These are phyloP conservation scores for Colletotrichum ledebouriae DNA, from an alignment of 2,329 filamentous ascomycete genomes.

Conservation along the genomic window DNA sequence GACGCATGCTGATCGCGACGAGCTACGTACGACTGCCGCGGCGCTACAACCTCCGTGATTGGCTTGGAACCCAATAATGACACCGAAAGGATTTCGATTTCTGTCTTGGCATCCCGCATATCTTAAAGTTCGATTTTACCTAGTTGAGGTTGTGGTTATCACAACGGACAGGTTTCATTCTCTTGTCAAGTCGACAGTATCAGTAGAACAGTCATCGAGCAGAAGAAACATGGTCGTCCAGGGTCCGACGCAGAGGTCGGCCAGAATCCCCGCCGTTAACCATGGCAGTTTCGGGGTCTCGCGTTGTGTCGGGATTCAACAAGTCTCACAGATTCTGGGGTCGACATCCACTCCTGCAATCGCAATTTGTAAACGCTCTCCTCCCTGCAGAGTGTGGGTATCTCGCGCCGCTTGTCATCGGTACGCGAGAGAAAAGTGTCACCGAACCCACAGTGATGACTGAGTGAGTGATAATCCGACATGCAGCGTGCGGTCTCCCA, in stretches of 20 bases:
- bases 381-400: slow-evolving; percentile 24
- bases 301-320: slow-evolving; percentile 31
- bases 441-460: slow-evolving; percentile 28
- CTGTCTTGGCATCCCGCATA: slow-evolving; percentile 25
- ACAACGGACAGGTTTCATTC: background rate
- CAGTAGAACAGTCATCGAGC: background rate
- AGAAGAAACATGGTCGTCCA: background rate
- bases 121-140: slow-evolving; percentile 1
- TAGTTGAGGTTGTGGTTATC: background rate
- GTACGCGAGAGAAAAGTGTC: slow-evolving; percentile 4
- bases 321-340: slow-evolving; percentile 36
- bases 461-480: slow-evolving; percentile 9
- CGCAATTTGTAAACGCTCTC: slow-evolving; percentile 27
- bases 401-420: slow-evolving; percentile 1
- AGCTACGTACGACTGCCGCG: slow-evolving; percentile 35
- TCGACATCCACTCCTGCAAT: slow-evolving; percentile 32
- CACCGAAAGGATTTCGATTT: slow-evolving; percentile 35
- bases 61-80: slow-evolving; percentile 34
- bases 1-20: slow-evolving; percentile 37
- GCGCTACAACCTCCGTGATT: slow-evolving; percentile 28
- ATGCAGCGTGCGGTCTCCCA: background rate
- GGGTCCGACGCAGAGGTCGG: slow-evolving; percentile 6
- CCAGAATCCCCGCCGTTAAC: slow-evolving; percentile 25
- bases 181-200: background rate
- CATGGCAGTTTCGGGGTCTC: slow-evolving; percentile 32